phyloP scores from a whole-genome alignment of 1,284 basidiomycete genomes.

The Chalciporus sp. region DNA sequence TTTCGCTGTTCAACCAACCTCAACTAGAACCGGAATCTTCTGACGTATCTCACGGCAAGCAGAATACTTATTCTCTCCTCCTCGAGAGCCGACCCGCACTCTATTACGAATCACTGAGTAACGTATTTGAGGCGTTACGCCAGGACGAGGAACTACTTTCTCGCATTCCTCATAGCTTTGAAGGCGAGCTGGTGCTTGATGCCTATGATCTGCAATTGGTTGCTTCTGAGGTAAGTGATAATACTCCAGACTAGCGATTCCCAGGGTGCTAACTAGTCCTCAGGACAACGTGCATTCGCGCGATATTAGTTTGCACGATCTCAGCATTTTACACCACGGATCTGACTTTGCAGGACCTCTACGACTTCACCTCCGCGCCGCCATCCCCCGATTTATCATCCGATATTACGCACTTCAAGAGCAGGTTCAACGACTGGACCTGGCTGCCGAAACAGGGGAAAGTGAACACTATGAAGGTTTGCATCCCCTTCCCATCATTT shows the following conservation, averaged over 20 bases:
- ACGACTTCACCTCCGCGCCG: constrained; percentile 55
- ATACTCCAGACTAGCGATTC: background rate
- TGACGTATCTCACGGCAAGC: constrained; percentile 20
- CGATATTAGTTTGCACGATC: constrained; percentile 71
- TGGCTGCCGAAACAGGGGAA: constrained; percentile 28
- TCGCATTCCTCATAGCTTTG: constrained; percentile 46
- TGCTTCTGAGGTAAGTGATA: constrained; percentile 61
- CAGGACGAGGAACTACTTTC: constrained; percentile 53
- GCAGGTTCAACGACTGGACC: constrained; percentile 50
- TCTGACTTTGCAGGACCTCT: constrained; percentile 64
- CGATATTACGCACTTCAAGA: constrained; percentile 67
- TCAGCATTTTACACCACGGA: constrained; percentile 70
- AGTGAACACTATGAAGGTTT: constrained; percentile 23
- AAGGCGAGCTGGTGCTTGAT: constrained; percentile 66
- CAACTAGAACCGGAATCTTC: constrained; percentile 27
- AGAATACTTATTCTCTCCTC: constrained; percentile 40
- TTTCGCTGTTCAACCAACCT: constrained; percentile 62
- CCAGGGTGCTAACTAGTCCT: constrained; percentile 8
- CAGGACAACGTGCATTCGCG: constrained; percentile 76
- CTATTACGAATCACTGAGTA: constrained; percentile 71
- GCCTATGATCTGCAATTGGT: constrained; percentile 65
- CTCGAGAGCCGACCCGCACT: constrained; percentile 64
- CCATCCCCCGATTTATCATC: constrained; percentile 62
- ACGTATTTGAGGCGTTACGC: constrained; percentile 68
- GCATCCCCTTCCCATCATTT: background rate